These are phyloP conservation scores for Paraconiothyrium sp. DNA, from an alignment of 2,329 filamentous ascomycete species.

Conservation along the genomic window DNA sequence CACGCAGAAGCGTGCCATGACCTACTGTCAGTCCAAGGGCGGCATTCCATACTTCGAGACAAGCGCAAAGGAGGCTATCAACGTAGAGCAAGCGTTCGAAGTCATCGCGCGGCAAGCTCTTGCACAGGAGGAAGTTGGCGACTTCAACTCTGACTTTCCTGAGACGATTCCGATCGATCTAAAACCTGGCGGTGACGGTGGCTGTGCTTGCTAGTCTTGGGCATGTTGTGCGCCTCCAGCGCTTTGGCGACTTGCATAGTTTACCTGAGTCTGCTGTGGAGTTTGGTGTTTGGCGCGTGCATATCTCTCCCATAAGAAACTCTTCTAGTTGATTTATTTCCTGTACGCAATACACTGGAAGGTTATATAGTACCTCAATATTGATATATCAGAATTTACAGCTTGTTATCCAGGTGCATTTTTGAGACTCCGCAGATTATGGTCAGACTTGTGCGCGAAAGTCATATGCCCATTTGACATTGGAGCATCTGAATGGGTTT, in stretches of 20 bases:
- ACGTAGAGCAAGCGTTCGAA: constrained; percentile 88
- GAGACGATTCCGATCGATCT: constrained; percentile 99
- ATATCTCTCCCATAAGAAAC: constrained; percentile 16
- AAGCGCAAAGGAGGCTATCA: constrained; percentile 97
- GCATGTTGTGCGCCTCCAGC: background rate
- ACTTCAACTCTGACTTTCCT: constrained; percentile 96
- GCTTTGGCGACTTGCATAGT: constrained; percentile 16
- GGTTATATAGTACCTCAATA: constrained; percentile 6
- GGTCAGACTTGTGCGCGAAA: too few relatives aligned
- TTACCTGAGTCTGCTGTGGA: constrained; percentile 21
- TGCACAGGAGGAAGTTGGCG: constrained; percentile 95
- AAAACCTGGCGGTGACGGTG: constrained; percentile 83
- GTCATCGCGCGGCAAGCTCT: constrained; percentile 96
- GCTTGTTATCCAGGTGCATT: background rate
- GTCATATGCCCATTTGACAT: too few relatives aligned
- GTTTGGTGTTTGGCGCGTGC: constrained; percentile 42
- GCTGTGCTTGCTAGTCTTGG: constrained; percentile 79
- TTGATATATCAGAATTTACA: background rate
- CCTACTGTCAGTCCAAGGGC: constrained; percentile 97
- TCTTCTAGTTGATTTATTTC: constrained; percentile 9
- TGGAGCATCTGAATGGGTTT: too few relatives aligned
- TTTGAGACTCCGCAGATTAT: too few relatives aligned
- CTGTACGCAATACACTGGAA: constrained; percentile 12
- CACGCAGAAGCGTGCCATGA: constrained; percentile 93
- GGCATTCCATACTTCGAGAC: constrained; percentile 99